Conservation (phyloP, 371 early-diverging fungal species). For the Mortierella sp. region DNA sequence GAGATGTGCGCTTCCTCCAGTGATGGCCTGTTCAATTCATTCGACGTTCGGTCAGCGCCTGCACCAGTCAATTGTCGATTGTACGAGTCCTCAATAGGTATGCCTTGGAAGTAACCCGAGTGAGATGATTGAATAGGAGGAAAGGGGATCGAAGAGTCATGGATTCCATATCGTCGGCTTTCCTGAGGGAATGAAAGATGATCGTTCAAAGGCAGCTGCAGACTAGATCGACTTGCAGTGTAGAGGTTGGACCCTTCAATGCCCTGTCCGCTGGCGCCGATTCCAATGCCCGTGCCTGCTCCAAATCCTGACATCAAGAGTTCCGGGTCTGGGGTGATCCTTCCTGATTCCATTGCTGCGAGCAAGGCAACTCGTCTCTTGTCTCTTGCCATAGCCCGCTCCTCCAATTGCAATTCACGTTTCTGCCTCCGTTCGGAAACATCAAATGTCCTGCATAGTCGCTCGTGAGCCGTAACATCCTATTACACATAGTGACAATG, state of each 20-base stretch:
- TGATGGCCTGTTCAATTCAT: constrained; percentile 34
- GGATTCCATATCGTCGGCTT: constrained; percentile 43
- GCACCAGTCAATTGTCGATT: constrained; percentile 25
- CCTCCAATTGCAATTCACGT: constrained; percentile 27
- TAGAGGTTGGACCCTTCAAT: constrained; percentile 33
- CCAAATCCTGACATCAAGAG: constrained; percentile 24
- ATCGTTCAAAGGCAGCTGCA: constrained; percentile 48
- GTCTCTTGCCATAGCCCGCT: constrained; percentile 25
- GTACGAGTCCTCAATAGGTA: constrained; percentile 11
- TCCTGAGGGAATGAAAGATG: constrained; percentile 52
- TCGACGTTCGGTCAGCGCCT: constrained; percentile 18
- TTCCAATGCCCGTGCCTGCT: constrained; percentile 23
- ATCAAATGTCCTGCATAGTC: constrained; percentile 27
- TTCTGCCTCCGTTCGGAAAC: constrained; percentile 27
- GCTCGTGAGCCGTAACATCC: constrained; percentile 33
- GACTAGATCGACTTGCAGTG: constrained; percentile 48
- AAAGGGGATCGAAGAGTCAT: constrained; percentile 31
- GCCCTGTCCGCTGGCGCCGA: constrained; percentile 36
- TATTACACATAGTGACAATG: neutral
- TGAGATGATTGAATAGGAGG: constrained; percentile 12
- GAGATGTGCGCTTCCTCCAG: constrained; percentile 46
- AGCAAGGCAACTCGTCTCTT: constrained; percentile 26
- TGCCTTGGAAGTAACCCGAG: neutral
- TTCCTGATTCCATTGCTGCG: constrained; percentile 36
- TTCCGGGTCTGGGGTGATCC: constrained; percentile 35